phyloP scores from a whole-genome alignment of 257 asterid genomes.

The Sherardia arvensis region DNA sequence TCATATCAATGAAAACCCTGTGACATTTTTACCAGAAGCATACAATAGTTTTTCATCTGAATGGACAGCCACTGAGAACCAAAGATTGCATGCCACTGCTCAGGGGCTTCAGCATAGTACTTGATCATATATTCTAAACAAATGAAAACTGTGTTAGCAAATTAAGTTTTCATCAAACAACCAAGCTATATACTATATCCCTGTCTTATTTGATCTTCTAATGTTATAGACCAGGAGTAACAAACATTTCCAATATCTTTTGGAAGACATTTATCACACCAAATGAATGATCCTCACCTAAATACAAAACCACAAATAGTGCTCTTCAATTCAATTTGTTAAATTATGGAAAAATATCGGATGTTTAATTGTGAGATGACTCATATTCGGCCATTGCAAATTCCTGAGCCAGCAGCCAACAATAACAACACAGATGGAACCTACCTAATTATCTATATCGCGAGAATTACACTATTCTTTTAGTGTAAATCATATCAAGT shows the following conservation, averaged over 20 bases:
- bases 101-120: conserved; percentile 14
- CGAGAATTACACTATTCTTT: too few relatives aligned
- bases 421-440: too few relatives aligned
- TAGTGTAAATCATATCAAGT: too few relatives aligned
- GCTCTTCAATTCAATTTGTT: background rate
- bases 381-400: background rate
- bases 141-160: background rate
- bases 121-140: conserved; percentile 5
- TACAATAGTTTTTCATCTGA: too few relatives aligned
- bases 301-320: background rate
- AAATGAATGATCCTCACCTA: background rate
- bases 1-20: too few relatives aligned
- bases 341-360: too few relatives aligned
- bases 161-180: background rate
- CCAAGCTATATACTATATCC: background rate
- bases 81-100: too few relatives aligned
- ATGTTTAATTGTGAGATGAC: too few relatives aligned
- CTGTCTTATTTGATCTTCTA: background rate
- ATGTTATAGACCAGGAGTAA: conserved; percentile 2
- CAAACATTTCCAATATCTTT: background rate
- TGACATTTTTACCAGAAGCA: too few relatives aligned
- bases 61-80: too few relatives aligned
- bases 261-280: background rate
- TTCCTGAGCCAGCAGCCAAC: too few relatives aligned
- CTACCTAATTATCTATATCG: too few relatives aligned